Percentiles rank a stretch among this genome's conserved stretches.
Evolutionary conservation across 2,329 filamentous ascomycete genomes (phyloP).

Genomic region (Aspergillus sp.): DNA sequence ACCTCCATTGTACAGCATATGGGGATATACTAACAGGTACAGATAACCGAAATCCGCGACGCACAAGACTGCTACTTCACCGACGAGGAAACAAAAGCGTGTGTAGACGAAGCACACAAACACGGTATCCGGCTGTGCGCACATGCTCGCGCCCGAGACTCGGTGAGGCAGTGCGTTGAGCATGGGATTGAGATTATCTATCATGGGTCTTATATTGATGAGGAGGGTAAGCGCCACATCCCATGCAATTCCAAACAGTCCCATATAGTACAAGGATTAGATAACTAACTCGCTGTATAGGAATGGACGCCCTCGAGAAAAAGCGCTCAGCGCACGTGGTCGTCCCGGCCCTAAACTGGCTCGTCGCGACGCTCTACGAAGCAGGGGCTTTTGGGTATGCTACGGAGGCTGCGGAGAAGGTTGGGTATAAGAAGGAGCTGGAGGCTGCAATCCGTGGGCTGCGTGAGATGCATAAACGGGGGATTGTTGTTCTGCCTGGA

Average conservation of each 20-base stretch:
- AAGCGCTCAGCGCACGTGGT: conserved; percentile 47
- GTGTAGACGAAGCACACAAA: conserved; percentile 53
- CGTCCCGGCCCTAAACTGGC: conserved; percentile 51
- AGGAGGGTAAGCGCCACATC: conserved; percentile 25
- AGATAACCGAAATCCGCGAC: conserved; percentile 31
- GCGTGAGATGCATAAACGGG: conserved; percentile 49
- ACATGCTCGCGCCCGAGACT: conserved; percentile 52
- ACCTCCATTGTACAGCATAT: not conserved
- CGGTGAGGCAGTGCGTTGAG: conserved; percentile 49
- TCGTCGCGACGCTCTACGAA: conserved; percentile 45
- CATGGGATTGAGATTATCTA: conserved; percentile 55
- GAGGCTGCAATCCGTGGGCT: conserved; percentile 45
- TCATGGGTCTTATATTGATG: conserved; percentile 53
- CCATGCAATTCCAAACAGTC: too few species aligned
- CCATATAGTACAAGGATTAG: too few species aligned
- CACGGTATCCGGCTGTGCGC: conserved; percentile 44
- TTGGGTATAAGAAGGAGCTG: conserved; percentile 51
- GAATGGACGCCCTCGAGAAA: conserved; percentile 39
- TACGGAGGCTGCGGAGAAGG: conserved; percentile 48
- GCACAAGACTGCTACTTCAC: conserved; percentile 50
- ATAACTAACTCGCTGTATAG: not conserved
- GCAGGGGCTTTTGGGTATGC: conserved; percentile 49
- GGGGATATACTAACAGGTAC: not conserved
- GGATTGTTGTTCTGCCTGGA: not conserved
- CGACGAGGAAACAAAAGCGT: conserved; percentile 52